Evolutionary conservation across 2,329 filamentous ascomycete genomes (phyloP), one percentile per base, ranked within the genome.

Genomic region (Tolypocladium tundrense): DNA sequence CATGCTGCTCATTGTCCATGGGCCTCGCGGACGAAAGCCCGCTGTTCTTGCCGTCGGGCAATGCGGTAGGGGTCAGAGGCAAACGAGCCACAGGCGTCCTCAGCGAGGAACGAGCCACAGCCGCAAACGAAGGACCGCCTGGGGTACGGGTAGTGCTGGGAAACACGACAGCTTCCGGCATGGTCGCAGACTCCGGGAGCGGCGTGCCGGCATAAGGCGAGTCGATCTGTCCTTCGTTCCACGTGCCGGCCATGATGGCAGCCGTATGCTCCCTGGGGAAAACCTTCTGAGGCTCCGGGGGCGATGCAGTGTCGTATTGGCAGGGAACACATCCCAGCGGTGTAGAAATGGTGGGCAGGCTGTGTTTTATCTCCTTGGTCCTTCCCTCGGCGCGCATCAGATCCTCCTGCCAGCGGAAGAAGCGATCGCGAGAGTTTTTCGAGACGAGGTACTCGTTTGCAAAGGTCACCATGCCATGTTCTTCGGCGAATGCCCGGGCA

Each of bases 401-500:
- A 65, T 96, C 92, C 24, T 85, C 79, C 55, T 77, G 77, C 94
- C 94, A 99, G 59, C 86, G 84, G 51, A 84, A 68, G 76, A 88
- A 97, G 48, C 94, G 86, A 59, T 94, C 88, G 61, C 81, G 80
- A 21, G 94, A 88, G 62, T 85, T 88, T 56, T 82, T 85, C 4
- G 93, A 95, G n/a, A 97, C 80, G 21, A 99, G 78, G 50, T 79
- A 80, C 50, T 94, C 88, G 65, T 91, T 86, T 7, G 85, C 81
- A n/a, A 91, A 79, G 13, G 90, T 77, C 0, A 82, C 75, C 69
- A 97, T 84, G 10, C 89, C 87, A 63, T 91, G 83, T 59, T 93
- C 86, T 60, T 83, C 83, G 0, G 93, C 94, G 72, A 95, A 99
- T n/a, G 88, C 83, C 50, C 83, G 87, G 19, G 94, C 94, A 13